Evolutionary conservation across 2,329 filamentous ascomycete species (phyloP).

Genomic region (Aspergillus ustus): DNA sequence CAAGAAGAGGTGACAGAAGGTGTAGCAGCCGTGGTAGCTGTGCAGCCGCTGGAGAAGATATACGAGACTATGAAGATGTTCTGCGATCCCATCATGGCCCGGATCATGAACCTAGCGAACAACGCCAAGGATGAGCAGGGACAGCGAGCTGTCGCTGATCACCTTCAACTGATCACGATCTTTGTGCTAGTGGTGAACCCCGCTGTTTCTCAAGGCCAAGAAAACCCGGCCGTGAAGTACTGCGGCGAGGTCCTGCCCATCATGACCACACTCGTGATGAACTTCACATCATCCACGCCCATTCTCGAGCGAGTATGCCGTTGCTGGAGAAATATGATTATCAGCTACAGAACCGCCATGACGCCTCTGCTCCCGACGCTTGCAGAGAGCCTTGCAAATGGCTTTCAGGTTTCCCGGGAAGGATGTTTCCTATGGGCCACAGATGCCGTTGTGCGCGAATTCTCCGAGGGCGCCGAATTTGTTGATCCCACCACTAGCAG

Average conservation of each 20-base stretch:
- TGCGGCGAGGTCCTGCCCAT: conserved; percentile 93
- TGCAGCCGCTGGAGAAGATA: conserved; percentile 77
- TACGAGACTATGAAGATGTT: conserved; percentile 89
- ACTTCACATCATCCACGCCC: conserved; percentile 81
- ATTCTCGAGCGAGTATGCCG: conserved; percentile 93
- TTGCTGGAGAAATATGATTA: conserved; percentile 96
- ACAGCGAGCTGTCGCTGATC: conserved; percentile 86
- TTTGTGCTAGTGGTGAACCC: conserved; percentile 82
- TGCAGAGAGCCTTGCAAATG: conserved; percentile 83
- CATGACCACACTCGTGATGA: conserved; percentile 82
- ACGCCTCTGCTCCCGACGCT: conserved; percentile 81
- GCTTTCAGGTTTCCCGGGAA: conserved; percentile 84
- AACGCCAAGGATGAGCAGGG: conserved; percentile 79
- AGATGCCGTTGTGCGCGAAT: conserved; percentile 91
- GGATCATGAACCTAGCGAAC: conserved; percentile 86
- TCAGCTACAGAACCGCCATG: conserved; percentile 91
- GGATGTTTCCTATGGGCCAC: conserved; percentile 99
- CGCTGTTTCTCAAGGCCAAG: conserved; percentile 70
- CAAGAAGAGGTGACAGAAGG: conserved; percentile 97
- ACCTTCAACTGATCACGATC: conserved; percentile 87
- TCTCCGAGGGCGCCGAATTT: conserved; percentile 85
- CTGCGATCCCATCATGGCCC: conserved; percentile 85
- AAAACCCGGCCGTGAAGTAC: conserved; percentile 93
- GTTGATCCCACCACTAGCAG: conserved; percentile 81
- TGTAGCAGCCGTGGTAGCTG: conserved; percentile 87